Evolutionary conservation across 2,329 filamentous ascomycete genomes (phyloP).

Genomic region (Teratosphaeria pseudoeucalypti): DNA sequence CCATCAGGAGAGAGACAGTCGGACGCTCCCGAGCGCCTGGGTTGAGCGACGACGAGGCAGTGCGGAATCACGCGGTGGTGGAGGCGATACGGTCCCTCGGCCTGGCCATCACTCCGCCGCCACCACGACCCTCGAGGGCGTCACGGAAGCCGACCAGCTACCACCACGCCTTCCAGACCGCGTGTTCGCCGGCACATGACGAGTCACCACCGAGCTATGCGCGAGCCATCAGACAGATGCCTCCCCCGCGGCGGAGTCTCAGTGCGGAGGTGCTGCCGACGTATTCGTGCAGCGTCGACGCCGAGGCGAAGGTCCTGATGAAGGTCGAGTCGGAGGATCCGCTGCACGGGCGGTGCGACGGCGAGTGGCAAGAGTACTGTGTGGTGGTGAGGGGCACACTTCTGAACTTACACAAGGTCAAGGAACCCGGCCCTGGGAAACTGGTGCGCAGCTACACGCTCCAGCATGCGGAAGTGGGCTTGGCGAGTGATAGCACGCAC

Average conservation of each 20-base stretch:
- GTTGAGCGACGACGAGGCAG: background rate
- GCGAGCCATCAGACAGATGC: slow-evolving; percentile 10
- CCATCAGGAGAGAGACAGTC: background rate
- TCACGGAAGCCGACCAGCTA: slow-evolving; percentile 22
- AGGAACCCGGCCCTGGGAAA: slow-evolving; percentile 45
- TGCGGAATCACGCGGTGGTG: background rate
- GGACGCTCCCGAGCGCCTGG: background rate
- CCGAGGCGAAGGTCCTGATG: slow-evolving; percentile 22
- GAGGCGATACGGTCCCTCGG: background rate
- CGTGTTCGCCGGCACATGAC: slow-evolving; percentile 20
- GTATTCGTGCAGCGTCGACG: slow-evolving; percentile 25
- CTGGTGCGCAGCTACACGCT: slow-evolving; percentile 60
- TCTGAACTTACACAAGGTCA: slow-evolving; percentile 54
- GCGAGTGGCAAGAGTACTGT: slow-evolving; percentile 38
- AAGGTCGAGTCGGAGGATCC: slow-evolving; percentile 25
- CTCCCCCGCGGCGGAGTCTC: slow-evolving; percentile 5
- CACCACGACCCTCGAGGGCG: slow-evolving; percentile 4
- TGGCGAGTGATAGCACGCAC: slow-evolving; percentile 64
- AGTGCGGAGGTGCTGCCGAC: slow-evolving; percentile 20
- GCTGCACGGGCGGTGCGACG: slow-evolving; percentile 17
- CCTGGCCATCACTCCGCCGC: background rate
- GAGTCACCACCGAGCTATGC: slow-evolving; percentile 26
- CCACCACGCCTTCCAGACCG: slow-evolving; percentile 26
- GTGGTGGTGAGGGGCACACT: slow-evolving; percentile 58
- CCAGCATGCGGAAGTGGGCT: slow-evolving; percentile 63